Percentiles rank a stretch among this genome's conserved stretches.
Conservation (phyloP, 2,329 filamentous ascomycete species). For the Hirsutella thompsonii region DNA sequence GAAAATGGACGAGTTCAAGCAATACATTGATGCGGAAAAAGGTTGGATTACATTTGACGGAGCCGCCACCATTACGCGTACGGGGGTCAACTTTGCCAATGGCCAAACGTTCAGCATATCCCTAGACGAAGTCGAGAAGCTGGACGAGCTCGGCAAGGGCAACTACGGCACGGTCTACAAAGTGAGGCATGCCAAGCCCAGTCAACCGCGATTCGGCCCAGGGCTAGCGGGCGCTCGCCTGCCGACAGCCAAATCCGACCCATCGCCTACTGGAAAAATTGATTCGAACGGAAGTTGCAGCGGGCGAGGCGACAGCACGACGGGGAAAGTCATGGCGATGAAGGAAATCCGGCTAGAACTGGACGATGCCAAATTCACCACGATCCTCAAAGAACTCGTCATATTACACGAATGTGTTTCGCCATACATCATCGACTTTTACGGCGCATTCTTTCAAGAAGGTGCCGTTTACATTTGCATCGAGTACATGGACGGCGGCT, state of each 20-base stretch:
- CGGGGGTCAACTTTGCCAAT: conserved; percentile 84
- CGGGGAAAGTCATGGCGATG: conserved; percentile 92
- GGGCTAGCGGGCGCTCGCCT: conserved; percentile 37
- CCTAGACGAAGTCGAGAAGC: conserved; percentile 83
- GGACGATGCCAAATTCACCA: conserved; percentile 91
- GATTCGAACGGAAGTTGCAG: conserved; percentile 14
- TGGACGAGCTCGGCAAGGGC: conserved; percentile 90
- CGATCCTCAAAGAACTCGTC: conserved; percentile 95
- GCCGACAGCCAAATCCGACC: conserved; percentile 22
- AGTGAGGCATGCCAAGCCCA: conserved; percentile 68
- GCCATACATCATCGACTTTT: conserved; percentile 97
- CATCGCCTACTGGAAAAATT: conserved; percentile 15
- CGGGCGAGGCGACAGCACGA: conserved; percentile 30
- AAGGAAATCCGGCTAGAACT: conserved; percentile 94
- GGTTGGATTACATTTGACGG: conserved; percentile 88
- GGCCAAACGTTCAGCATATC: conserved; percentile 89
- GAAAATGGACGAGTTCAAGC: conserved; percentile 47
- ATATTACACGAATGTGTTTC: conserved; percentile 91
- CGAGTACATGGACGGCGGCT: conserved; percentile 98
- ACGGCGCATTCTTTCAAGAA: conserved; percentile 97
- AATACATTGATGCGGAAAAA: conserved; percentile 84
- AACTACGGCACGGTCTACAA: conserved; percentile 99
- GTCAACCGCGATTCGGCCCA: conserved; percentile 43
- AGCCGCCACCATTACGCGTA: conserved; percentile 77
- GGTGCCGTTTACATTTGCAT: conserved; percentile 98